These are phyloP conservation scores for Strigomonas galati DNA, from an alignment of 208 protist species.

Conservation along the genomic window DNA sequence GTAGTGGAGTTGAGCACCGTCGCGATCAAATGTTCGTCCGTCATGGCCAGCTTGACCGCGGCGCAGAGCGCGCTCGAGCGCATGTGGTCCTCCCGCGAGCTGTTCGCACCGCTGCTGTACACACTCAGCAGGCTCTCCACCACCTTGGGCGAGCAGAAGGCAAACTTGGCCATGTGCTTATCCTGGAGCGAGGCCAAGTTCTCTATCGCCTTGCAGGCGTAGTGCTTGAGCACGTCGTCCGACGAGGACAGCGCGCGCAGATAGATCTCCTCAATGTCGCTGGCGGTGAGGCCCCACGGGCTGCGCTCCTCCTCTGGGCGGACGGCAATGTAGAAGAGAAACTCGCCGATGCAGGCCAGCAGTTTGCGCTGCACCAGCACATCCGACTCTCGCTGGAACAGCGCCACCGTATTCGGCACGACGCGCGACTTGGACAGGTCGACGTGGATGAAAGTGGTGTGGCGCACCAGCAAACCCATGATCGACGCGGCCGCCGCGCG, in stretches of 20 bases:
- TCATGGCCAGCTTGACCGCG: slow-evolving; percentile 65
- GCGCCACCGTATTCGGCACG: slow-evolving; percentile 47
- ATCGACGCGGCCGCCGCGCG: slow-evolving; percentile 69
- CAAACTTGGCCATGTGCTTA: slow-evolving; percentile 32
- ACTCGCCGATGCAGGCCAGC: slow-evolving; percentile 80
- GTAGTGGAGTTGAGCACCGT: slow-evolving; percentile 45
- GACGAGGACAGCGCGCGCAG: slow-evolving; percentile 40
- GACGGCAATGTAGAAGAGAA: slow-evolving; percentile 88
- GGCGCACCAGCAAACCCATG: slow-evolving; percentile 84
- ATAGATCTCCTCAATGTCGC: slow-evolving; percentile 41
- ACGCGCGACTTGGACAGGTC: slow-evolving; percentile 67
- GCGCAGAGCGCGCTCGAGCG: slow-evolving; percentile 77
- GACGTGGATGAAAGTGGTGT: slow-evolving; percentile 68
- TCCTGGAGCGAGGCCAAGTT: slow-evolving; percentile 79
- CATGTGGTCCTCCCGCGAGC: slow-evolving; percentile 72
- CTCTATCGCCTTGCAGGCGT: slow-evolving; percentile 87
- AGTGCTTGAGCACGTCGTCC: slow-evolving; percentile 87
- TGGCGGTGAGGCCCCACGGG: slow-evolving; percentile 52
- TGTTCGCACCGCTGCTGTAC: slow-evolving; percentile 43
- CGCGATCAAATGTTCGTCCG: slow-evolving; percentile 61
- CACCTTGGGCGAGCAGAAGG: slow-evolving; percentile 53
- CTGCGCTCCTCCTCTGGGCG: slow-evolving; percentile 60
- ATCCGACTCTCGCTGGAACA: slow-evolving; percentile 56
- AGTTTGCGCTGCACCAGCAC: slow-evolving; percentile 65
- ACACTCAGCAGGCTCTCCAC: slow-evolving; percentile 64